Percentiles rank a stretch among this genome's conserved stretches.
Conservation (phyloP, 495 filamentous ascomycete genomes). For the Neurospora intermedia region DNA sequence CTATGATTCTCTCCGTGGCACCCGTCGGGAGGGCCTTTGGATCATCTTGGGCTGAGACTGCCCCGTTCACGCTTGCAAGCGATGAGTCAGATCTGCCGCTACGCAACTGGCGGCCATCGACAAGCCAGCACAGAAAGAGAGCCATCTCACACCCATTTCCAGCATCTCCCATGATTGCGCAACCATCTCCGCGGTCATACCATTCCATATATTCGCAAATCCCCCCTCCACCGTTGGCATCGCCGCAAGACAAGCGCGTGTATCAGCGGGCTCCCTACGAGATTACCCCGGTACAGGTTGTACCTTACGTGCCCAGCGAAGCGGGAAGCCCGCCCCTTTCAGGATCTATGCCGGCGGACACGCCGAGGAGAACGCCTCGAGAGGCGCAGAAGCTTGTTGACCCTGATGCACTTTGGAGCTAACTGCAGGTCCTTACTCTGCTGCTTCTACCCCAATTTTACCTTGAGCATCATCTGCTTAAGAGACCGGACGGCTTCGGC, state of each 20-base stretch:
- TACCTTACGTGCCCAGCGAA: constrained; percentile 6
- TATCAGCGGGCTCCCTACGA: constrained; percentile 11
- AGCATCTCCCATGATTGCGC: neutral
- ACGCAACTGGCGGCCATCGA: neutral
- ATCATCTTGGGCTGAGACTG: constrained; percentile 19
- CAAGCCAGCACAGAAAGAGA: neutral
- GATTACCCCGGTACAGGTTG: neutral
- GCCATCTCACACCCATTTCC: constrained; percentile 6
- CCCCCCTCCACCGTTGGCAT: neutral
- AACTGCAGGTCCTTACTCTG: neutral
- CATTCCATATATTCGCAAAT: neutral
- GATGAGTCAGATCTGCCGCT: neutral
- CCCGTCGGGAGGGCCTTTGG: constrained; percentile 21
- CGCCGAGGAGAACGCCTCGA: constrained; percentile 3
- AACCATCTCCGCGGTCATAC: neutral
- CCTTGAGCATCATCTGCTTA: neutral
- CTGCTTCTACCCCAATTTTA: neutral
- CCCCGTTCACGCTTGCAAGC: constrained; percentile 7
- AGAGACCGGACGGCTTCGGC: neutral
- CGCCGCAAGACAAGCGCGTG: constrained; percentile 9
- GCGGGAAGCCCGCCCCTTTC: neutral
- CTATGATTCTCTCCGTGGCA: constrained; percentile 14
- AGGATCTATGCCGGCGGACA: neutral
- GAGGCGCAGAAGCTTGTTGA: constrained; percentile 8
- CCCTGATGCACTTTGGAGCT: constrained; percentile 11